Evolutionary conservation across 192 early-diverging fungal species (phyloP).

Genomic region (Dissophora ornata): DNA sequence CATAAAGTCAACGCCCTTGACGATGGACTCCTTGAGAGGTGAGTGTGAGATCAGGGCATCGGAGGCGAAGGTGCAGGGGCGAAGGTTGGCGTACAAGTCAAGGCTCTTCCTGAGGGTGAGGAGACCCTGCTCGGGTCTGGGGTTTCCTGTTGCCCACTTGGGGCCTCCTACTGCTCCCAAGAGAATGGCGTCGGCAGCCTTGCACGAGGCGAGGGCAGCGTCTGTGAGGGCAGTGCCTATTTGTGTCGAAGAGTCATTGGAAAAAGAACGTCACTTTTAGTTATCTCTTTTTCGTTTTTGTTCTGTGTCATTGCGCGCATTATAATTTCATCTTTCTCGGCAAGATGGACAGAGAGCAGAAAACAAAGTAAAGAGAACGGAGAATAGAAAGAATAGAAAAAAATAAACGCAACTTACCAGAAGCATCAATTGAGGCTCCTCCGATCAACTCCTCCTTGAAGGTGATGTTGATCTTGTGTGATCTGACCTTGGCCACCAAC

Average conservation of each 20-base stretch:
- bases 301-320: too few species aligned
- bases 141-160: slow-evolving; percentile 89
- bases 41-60: slow-evolving; percentile 83
- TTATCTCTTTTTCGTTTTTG: slow-evolving; percentile 7
- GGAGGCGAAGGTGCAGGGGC: slow-evolving; percentile 94
- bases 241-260: too few species aligned
- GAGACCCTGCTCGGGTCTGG: slow-evolving; percentile 95
- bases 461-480: slow-evolving; percentile 69
- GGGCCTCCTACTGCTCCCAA: slow-evolving; percentile 98
- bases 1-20: slow-evolving; percentile 91
- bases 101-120: slow-evolving; percentile 92
- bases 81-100: slow-evolving; percentile 96
- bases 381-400: not conserved
- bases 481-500: slow-evolving; percentile 73
- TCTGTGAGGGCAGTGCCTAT: slow-evolving; percentile 82
- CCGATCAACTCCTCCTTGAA: slow-evolving; percentile 90
- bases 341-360: not conserved
- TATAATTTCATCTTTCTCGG: not conserved
- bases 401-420: too few species aligned
- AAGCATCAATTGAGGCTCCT: slow-evolving; percentile 90
- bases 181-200: slow-evolving; percentile 89
- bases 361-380: not conserved
- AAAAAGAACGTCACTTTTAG: slow-evolving; percentile 23
- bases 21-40: slow-evolving; percentile 91
- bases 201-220: slow-evolving; percentile 83